Conservation (phyloP, 768 basidiomycete species). For the Lactarius vividus region DNA sequence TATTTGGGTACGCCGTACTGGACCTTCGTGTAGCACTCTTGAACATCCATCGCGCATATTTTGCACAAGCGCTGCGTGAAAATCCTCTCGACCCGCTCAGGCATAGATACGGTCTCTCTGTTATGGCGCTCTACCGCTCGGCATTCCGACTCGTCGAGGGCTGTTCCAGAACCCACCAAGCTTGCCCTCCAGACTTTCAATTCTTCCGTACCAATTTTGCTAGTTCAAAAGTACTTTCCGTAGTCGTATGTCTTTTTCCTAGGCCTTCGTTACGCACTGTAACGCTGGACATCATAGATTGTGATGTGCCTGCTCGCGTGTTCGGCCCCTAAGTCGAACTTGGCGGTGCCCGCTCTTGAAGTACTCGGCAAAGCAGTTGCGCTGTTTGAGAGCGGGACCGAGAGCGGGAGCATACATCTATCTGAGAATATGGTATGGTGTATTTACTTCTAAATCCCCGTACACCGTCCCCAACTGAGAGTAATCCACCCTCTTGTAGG, state of each 20-base stretch:
- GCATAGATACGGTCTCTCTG: constrained; percentile 66
- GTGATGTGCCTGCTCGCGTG: constrained; percentile 40
- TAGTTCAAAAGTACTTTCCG: constrained; percentile 69
- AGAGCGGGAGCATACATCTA: constrained; percentile 30
- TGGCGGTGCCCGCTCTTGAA: constrained; percentile 37
- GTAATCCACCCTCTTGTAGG: constrained; percentile 24
- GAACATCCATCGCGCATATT: constrained; percentile 65
- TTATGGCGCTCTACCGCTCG: constrained; percentile 69
- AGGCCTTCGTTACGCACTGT: neutral
- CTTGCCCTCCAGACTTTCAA: constrained; percentile 37
- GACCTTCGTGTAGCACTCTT: constrained; percentile 46
- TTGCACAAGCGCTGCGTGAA: constrained; percentile 64
- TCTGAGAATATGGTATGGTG: constrained; percentile 28
- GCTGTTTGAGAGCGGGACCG: constrained; percentile 34
- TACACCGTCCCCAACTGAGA: neutral
- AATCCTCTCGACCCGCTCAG: constrained; percentile 52
- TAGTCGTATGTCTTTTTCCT: constrained; percentile 48
- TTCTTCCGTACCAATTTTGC: constrained; percentile 47
- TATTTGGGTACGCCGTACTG: constrained; percentile 18
- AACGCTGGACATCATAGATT: constrained; percentile 38
- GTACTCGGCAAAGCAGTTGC: constrained; percentile 37
- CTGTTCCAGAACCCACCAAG: constrained; percentile 43
- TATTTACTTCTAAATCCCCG: neutral
- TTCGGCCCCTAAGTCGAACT: constrained; percentile 37
- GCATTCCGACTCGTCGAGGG: constrained; percentile 62